Evolutionary conservation across 495 filamentous ascomycete species (phyloP).

Genomic region (Aspergillus mulundensis): DNA sequence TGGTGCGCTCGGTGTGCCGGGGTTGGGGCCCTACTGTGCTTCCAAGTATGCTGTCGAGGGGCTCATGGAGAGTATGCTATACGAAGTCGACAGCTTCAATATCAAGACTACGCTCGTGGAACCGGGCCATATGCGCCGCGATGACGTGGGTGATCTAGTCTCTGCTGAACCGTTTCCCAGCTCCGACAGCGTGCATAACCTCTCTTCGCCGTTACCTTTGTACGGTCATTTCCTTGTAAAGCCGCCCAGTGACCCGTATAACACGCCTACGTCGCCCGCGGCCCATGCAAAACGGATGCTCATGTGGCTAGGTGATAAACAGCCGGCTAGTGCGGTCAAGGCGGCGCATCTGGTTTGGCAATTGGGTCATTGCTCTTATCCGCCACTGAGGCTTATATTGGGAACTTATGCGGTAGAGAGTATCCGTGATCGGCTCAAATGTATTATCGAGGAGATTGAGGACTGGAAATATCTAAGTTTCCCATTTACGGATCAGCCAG

Average conservation of each 20-base stretch:
- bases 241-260: constrained; percentile 76
- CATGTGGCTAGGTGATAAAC: constrained; percentile 89
- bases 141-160: constrained; percentile 49
- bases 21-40: constrained; percentile 89
- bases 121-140: constrained; percentile 79
- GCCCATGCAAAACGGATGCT: constrained; percentile 89
- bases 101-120: constrained; percentile 91
- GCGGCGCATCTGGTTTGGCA: constrained; percentile 97
- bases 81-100: constrained; percentile 87
- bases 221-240: constrained; percentile 94
- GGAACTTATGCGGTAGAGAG: constrained; percentile 95
- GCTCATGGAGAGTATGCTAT: constrained; percentile 89
- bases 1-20: constrained; percentile 85
- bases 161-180: constrained; percentile 19
- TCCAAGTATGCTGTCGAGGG: constrained; percentile 97
- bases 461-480: constrained; percentile 82
- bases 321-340: constrained; percentile 88
- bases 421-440: constrained; percentile 80
- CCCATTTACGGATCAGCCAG: constrained; percentile 27
- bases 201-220: constrained; percentile 57
- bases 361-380: constrained; percentile 86
- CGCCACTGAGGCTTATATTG: constrained; percentile 77
- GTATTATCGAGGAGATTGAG: constrained; percentile 91
- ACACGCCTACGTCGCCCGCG: constrained; percentile 69
- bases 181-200: constrained; percentile 26